Base-by-base conservation (phyloP, 2,329 filamentous ascomycete genomes). In the Alternaria rosae region DNA sequence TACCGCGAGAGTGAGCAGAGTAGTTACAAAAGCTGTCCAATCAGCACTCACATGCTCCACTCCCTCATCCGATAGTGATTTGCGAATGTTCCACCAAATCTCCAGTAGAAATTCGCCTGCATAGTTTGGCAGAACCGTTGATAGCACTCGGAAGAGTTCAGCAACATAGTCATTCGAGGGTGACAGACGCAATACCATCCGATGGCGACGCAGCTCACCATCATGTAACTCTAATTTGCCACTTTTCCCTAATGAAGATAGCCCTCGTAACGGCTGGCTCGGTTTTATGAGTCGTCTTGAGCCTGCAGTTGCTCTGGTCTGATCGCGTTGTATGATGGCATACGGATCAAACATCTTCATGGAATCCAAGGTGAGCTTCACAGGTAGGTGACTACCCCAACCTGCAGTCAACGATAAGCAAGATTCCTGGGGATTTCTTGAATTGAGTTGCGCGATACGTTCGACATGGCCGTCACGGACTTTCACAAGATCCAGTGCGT, bases 11-110 rank as follows among this genome's bases (percentile, higher is more conserved):
- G 74, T 72, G 53, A 83, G 79, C 3, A 83, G 59, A 8, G 80
- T 78, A 5, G 79, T 70, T 5, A 79, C 73, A 28, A 83, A 76
- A 6, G 82, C 81, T 6, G 76, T 68, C 76, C 79, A 81, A 21
- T 81, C 78, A 20, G 68, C 60, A 42, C 69, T 67, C 9, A 45
- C 51, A 10, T 59, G 61, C 32, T 65, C 55, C 11, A 54, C 23
- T 23, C 56, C 20, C 20, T 70, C 65, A 3, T 52, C 56, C 9
- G 68, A 54, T 5, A 76, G 50, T 23, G 64, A 64, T 32, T 71
- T 75, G 28, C 73, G 73, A 26, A 79, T 74, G 44, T 72, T 74
- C 78, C 79, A 81, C 76, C 76, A 81, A 15, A 79, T 72, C 41
- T 77, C 73, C 9, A 80, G 62, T 9, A 81, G 65, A 30, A 79